phyloP scores from a whole-genome alignment of 2,329 filamentous ascomycete species.

The Monosporascus sp. region DNA sequence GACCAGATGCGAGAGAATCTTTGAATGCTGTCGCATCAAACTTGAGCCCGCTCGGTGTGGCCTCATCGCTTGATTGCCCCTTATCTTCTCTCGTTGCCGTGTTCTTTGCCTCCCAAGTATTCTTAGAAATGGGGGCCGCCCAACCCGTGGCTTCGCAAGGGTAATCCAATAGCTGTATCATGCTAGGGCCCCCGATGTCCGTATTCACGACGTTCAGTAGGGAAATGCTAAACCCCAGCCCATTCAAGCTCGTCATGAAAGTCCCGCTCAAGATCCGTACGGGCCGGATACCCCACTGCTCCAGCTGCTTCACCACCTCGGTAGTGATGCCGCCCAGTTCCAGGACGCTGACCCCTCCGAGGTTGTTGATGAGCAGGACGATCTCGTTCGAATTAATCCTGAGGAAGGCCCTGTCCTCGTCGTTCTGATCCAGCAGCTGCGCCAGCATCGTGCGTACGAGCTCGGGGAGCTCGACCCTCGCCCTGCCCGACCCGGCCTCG shows the following conservation, averaged over 20 bases:
- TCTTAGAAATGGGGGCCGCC: conserved; percentile 56
- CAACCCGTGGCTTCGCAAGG: conserved; percentile 67
- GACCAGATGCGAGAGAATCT: conserved; percentile 48
- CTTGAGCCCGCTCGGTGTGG: conserved; percentile 42
- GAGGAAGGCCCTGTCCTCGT: conserved; percentile 67
- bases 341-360: conserved; percentile 67
- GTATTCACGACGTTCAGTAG: conserved; percentile 59
- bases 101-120: conserved; percentile 58
- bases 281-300: conserved; percentile 54
- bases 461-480: conserved; percentile 45
- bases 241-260: conserved; percentile 76
- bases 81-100: conserved; percentile 39
- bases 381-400: conserved; percentile 58
- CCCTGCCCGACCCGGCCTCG: conserved; percentile 53
- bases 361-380: conserved; percentile 69
- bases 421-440: conserved; percentile 60
- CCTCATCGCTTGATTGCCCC: conserved; percentile 23
- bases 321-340: conserved; percentile 68
- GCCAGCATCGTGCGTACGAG: conserved; percentile 61
- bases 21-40: conserved; percentile 48
- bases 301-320: conserved; percentile 62
- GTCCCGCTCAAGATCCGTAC: conserved; percentile 63
- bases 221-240: conserved; percentile 68
- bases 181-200: conserved; percentile 53
- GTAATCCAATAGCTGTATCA: conserved; percentile 66